Conservation (phyloP, 441 rosid species). For the Pelargonium myrrhifolium region DNA sequence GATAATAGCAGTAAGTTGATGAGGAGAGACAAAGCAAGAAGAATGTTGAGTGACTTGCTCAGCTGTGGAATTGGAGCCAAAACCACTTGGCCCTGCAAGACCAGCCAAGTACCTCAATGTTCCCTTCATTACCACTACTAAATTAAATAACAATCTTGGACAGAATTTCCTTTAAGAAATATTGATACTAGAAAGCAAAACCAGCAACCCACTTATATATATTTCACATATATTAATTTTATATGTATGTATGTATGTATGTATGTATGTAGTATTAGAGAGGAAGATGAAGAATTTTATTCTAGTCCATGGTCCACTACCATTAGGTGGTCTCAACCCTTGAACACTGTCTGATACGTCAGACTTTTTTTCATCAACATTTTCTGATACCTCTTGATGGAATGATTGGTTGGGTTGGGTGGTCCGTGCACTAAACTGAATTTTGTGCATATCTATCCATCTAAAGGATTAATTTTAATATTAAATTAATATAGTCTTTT, state of each 20-base stretch:
- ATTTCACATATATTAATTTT: neutral
- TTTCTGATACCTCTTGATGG: slow-evolving; percentile 9
- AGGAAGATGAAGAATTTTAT: neutral
- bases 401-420: slow-evolving; percentile 24
- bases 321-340: slow-evolving; percentile 11
- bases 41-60: slow-evolving; percentile 53
- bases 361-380: neutral
- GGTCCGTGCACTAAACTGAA: slow-evolving; percentile 15
- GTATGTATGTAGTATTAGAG: too few species aligned
- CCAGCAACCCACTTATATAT: neutral
- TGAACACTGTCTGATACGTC: neutral
- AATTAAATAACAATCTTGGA: too few species aligned
- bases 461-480: too few species aligned
- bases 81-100: slow-evolving; percentile 85
- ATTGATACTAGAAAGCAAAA: neutral
- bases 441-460: slow-evolving; percentile 2
- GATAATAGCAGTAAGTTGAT: slow-evolving; percentile 63
- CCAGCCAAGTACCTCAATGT: slow-evolving; percentile 70
- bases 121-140: slow-evolving; percentile 73
- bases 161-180: neutral
- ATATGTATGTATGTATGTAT: too few species aligned
- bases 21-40: slow-evolving; percentile 20
- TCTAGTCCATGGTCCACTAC: slow-evolving; percentile 7
- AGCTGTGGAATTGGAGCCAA: slow-evolving; percentile 86
- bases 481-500: slow-evolving; percentile 10